phyloP scores from a whole-genome alignment of 2,329 filamentous ascomycete genomes.

The Allantophomopsis cytisporea region DNA sequence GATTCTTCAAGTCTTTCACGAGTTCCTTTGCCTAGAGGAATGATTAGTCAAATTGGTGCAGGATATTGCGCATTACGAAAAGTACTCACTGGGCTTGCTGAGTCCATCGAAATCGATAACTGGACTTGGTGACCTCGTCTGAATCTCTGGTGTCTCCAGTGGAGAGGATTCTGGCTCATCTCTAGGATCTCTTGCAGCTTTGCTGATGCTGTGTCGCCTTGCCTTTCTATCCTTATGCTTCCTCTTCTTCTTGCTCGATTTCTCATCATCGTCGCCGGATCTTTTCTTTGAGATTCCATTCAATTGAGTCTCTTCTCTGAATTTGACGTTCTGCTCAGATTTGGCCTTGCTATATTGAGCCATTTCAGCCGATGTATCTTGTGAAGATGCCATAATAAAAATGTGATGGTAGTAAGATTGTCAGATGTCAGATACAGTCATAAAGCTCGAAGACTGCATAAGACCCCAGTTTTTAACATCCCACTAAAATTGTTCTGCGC shows the following conservation, averaged over 20 bases:
- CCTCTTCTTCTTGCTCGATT: conserved; percentile 4
- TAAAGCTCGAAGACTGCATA: no score
- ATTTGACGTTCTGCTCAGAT: conserved; percentile 9
- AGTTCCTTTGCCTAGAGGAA: conserved; percentile 44
- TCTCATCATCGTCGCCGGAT: conserved; percentile 5
- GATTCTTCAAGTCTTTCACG: conserved; percentile 46
- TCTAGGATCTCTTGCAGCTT: conserved; percentile 45
- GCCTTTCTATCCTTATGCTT: conserved; percentile 9
- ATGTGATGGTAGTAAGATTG: no score
- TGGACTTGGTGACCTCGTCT: conserved; percentile 35
- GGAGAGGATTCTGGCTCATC: conserved; percentile 25
- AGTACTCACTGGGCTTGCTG: conserved; percentile 37
- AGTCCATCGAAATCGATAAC: conserved; percentile 49
- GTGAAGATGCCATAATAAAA: no score
- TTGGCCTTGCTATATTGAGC: background rate
- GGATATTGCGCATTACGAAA: background rate
- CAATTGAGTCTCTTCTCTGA: conserved; percentile 3
- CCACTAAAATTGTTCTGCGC: no score
- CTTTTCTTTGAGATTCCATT: conserved; percentile 2
- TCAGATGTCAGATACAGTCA: no score
- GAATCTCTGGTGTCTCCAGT: conserved; percentile 8
- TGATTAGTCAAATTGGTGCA: conserved; percentile 8
- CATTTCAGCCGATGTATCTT: background rate
- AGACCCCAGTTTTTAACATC: no score
- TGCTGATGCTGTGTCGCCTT: conserved; percentile 40